phyloP scores from a whole-genome alignment of 495 filamentous ascomycete genomes.

The Penicillium lagena region DNA sequence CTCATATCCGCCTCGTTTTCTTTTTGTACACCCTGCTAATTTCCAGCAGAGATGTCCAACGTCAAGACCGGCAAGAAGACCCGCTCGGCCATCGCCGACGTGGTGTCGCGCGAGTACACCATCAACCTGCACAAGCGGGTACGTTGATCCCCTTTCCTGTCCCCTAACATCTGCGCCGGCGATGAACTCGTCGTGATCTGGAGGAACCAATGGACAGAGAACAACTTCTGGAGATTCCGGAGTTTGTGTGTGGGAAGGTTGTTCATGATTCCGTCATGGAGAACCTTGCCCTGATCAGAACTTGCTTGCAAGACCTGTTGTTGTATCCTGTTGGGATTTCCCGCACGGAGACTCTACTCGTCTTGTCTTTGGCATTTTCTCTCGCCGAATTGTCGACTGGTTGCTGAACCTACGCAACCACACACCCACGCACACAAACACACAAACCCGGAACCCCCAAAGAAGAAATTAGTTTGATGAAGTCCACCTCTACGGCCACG shows the following conservation, averaged over 20 bases:
- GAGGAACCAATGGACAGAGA: slow-evolving; percentile 27
- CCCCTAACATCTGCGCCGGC: slow-evolving; percentile 14
- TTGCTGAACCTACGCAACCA: too few species aligned
- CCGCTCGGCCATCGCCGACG: slow-evolving; percentile 94
- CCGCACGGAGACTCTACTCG: too few species aligned
- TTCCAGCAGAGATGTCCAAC: slow-evolving; percentile 65
- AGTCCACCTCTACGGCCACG: slow-evolving; percentile 55
- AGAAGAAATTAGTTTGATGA: slow-evolving; percentile 62
- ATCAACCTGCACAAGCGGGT: slow-evolving; percentile 99
- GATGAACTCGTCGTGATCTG: slow-evolving; percentile 15
- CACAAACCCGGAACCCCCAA: slow-evolving; percentile 12
- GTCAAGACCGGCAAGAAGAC: slow-evolving; percentile 58
- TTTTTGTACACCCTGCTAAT: slow-evolving; percentile 8
- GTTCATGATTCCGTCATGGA: too few species aligned
- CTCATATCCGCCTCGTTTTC: not conserved
- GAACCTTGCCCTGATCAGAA: too few species aligned
- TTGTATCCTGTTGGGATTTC: too few species aligned
- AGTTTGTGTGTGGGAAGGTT: slow-evolving; percentile 1
- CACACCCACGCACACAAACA: slow-evolving; percentile 11
- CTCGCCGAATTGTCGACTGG: too few species aligned
- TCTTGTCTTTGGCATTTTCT: not conserved
- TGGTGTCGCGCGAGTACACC: slow-evolving; percentile 99
- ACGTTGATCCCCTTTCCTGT: slow-evolving; percentile 44
- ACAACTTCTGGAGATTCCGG: slow-evolving; percentile 6
- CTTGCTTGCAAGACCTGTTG: too few species aligned